A percentile compares a stretch with the other conserved stretches of the same genome.
Conservation (phyloP, 2,329 filamentous ascomycete genomes). For the Chrysosporium queenslandicum region DNA sequence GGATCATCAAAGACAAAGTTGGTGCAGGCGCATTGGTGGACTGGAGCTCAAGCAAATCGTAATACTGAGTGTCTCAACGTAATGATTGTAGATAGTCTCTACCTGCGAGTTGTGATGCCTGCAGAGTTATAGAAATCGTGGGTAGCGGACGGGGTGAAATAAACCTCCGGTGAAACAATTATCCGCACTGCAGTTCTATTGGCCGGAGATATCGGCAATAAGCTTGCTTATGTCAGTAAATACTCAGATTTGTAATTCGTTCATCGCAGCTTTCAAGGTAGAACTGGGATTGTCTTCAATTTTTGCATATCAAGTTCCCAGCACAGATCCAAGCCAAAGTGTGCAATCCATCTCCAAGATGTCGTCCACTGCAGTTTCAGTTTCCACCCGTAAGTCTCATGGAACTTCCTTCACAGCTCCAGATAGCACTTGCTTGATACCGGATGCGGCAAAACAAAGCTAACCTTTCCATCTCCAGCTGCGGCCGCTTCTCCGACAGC, state of each 20-base stretch:
- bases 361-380: slow-evolving; percentile 1
- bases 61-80: not conserved
- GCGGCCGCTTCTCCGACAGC: slow-evolving; percentile 1
- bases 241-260: not conserved
- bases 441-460: not conserved
- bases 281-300: too few species aligned
- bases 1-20: not conserved
- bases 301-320: too few species aligned
- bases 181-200: too few species aligned
- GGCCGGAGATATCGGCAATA: not conserved
- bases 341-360: not conserved
- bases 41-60: not conserved
- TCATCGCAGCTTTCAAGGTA: not conserved
- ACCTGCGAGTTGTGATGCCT: too few species aligned
- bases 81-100: too few species aligned
- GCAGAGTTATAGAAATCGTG: too few species aligned
- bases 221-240: not conserved
- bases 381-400: not conserved
- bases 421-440: too few species aligned
- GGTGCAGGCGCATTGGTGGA: not conserved
- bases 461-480: not conserved
- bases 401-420: not conserved
- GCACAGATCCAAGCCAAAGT: not conserved
- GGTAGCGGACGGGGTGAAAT: too few species aligned
- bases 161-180: too few species aligned